phyloP scores from a whole-genome alignment of 129 eudicot species.

The Tagetes patula region DNA sequence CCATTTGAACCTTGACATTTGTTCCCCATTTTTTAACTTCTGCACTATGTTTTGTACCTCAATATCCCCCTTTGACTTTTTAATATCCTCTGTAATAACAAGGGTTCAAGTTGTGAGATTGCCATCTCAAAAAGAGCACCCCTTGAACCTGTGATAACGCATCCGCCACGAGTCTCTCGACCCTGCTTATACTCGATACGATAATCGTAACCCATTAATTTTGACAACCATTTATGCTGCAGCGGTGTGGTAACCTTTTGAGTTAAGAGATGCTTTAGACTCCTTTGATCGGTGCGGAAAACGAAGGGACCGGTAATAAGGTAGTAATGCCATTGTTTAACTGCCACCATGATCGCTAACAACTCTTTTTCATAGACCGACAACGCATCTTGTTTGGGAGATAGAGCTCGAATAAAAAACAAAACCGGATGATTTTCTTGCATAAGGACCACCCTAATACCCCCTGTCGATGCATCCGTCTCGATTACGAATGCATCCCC shows the following conservation, averaged over 20 bases:
- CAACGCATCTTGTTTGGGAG: background rate
- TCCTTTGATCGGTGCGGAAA: background rate
- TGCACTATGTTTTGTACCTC: background rate
- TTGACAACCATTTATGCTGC: slow-evolving; percentile 10
- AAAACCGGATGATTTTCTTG: background rate
- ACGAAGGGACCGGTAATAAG: background rate
- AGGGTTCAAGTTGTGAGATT: background rate
- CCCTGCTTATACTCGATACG: background rate
- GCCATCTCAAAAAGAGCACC: background rate
- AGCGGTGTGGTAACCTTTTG: background rate
- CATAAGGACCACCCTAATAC: background rate
- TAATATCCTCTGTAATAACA: too few relatives aligned
- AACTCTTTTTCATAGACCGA: background rate
- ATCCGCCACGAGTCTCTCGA: background rate
- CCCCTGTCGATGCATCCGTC: background rate
- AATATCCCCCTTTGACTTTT: background rate
- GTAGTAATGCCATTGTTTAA: background rate
- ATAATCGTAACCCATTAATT: slow-evolving; percentile 9
- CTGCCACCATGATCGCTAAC: background rate
- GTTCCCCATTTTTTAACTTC: background rate
- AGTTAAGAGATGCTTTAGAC: too few relatives aligned
- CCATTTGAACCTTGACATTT: background rate
- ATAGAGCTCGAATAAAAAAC: background rate
- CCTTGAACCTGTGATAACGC: slow-evolving; percentile 8
- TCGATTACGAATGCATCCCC: too few relatives aligned